Conservation (phyloP, 192 early-diverging fungal species). For the Mortierella claussenii region DNA sequence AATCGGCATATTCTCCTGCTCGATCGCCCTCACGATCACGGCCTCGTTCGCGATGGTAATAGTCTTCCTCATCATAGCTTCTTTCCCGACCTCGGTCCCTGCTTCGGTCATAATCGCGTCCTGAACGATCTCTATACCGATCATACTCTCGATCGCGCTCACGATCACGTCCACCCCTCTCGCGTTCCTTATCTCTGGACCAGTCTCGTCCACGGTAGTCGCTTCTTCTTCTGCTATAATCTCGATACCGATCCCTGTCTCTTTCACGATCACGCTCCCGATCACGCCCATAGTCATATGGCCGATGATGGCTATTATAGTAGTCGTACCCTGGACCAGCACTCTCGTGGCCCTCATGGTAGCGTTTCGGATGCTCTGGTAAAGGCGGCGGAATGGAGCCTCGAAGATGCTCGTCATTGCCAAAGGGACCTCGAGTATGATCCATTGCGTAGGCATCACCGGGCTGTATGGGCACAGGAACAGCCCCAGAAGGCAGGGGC, state of each 20-base stretch:
- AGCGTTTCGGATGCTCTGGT: conserved; percentile 15
- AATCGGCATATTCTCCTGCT: conserved; percentile 4
- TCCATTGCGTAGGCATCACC: conserved; percentile 7
- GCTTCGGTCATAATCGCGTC: conserved; percentile 36
- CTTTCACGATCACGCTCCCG: conserved; percentile 30
- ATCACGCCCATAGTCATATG: conserved; percentile 35
- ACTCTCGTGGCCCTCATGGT: conserved; percentile 16
- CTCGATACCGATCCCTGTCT: conserved; percentile 39
- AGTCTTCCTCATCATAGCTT: conserved; percentile 37
- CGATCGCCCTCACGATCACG: conserved; percentile 10
- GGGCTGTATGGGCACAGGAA: background rate
- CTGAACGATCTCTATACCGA: conserved; percentile 33
- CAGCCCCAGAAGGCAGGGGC: conserved; percentile 6
- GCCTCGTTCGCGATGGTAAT: conserved; percentile 31
- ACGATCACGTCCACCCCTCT: conserved; percentile 22
- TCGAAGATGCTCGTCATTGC: conserved; percentile 13
- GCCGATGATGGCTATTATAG: conserved; percentile 21
- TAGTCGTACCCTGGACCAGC: conserved; percentile 21
- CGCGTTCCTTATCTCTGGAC: conserved; percentile 39
- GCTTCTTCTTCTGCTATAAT: conserved; percentile 21
- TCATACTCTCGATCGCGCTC: conserved; percentile 41
- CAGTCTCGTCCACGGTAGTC: conserved; percentile 40
- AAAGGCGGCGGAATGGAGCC: background rate
- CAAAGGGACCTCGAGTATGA: conserved; percentile 8
- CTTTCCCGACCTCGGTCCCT: conserved; percentile 30